phyloP scores from a whole-genome alignment of 2,329 filamentous ascomycete genomes.

The Cercospora sesami region DNA sequence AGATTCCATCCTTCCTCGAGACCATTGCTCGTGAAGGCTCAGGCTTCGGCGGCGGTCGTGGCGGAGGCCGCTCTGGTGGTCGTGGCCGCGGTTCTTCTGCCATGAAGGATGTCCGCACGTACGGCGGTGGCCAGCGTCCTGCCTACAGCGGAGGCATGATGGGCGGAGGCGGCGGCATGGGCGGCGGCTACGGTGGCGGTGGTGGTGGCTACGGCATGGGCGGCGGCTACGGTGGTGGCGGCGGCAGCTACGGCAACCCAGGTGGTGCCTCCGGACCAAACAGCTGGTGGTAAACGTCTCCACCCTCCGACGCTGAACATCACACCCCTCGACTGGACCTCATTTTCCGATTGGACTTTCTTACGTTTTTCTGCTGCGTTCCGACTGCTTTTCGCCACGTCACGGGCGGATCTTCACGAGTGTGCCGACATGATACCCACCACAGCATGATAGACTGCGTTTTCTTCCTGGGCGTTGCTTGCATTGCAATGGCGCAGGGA shows the following conservation, averaged over 20 bases:
- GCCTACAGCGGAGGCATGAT: constrained; percentile 66
- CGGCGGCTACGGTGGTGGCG: constrained; percentile 55
- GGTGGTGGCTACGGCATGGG: constrained; percentile 54
- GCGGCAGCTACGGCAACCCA: constrained; percentile 39
- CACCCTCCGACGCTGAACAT: constrained; percentile 7
- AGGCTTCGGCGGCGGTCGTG: constrained; percentile 68
- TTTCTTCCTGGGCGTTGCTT: constrained; percentile 29
- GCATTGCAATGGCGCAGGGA: constrained; percentile 31
- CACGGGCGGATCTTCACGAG: constrained; percentile 30
- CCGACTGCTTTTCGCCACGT: constrained; percentile 23
- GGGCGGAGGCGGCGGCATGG: constrained; percentile 53
- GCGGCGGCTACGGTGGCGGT: constrained; percentile 47
- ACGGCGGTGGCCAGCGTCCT: constrained; percentile 46
- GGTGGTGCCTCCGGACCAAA: constrained; percentile 27
- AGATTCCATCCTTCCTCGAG: constrained; percentile 90
- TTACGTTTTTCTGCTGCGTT: constrained; percentile 20
- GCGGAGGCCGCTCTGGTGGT: constrained; percentile 61
- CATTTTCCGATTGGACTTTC: constrained; percentile 20
- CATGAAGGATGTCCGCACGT: constrained; percentile 81
- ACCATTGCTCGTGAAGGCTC: constrained; percentile 94
- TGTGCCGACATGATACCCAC: constrained; percentile 32
- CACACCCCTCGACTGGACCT: constrained; percentile 14
- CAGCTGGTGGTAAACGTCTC: constrained; percentile 32
- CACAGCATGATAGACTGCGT: constrained; percentile 33
- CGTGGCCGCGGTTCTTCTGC: constrained; percentile 68